Evolutionary conservation across 352 stramenopile genomes (phyloP), one percentile per base, ranked within the genome.

Genomic region (Phytophthora lateralis): DNA sequence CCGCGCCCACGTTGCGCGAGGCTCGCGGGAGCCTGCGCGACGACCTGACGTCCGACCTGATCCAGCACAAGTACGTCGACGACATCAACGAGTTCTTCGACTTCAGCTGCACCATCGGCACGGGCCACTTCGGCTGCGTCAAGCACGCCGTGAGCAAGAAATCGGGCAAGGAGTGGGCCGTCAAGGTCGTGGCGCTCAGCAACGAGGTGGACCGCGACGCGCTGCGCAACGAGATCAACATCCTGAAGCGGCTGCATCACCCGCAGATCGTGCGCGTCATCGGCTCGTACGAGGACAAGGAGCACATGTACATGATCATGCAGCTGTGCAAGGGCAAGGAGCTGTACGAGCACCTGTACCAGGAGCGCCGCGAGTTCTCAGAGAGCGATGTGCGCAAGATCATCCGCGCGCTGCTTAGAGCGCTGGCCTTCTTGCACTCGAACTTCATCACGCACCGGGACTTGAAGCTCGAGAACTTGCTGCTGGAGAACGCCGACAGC

Each of bases 251-350:
- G 11, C 74, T 93, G 38, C 85, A 92, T 51, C 85, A 93, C 59
- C 85, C 85, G 42, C 80, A 93, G 52, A 92, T 93, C 32, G 85
- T 93, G 47, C 82, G 80, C 37, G 78, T 93, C 44, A 82, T 90
- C 32, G 76, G 73, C 20, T 92, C 80, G 32, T 93, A 91, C 53
- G 85, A 93, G 55, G 84, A 93, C 64, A 73, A 72, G 45, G 63
- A 90, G 53, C 75, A 84, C 58, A 90, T 95, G 78, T 95, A 95
- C 74, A 92, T 95, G 82, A 75, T 91, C 63, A 92, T 91, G 79
- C 80, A 95, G 64, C 73, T 92, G n/a, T 89, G 85, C 46, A 85
- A 89, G 47, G 86, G 86, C 48, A 90, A 91, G 43, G 83, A 91
- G 42, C 67, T 95, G 12, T 93, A 89, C 62, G 76, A 91, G 15